Evolutionary conservation across 352 stramenopile species (phyloP).

Genomic region (Nothophytophthora sp.): DNA sequence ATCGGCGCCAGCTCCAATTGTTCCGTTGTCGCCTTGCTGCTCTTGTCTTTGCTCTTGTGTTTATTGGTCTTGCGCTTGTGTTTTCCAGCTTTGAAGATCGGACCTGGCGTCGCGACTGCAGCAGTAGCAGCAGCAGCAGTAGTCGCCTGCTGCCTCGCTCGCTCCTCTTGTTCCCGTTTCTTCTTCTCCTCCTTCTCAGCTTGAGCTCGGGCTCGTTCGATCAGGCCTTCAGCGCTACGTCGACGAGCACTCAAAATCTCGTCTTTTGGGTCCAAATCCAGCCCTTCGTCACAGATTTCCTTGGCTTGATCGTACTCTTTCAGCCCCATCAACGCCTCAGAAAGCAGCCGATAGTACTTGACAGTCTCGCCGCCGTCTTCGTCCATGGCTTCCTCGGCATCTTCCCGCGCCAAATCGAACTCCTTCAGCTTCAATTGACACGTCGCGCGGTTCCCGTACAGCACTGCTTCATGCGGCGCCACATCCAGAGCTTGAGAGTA

Average conservation of each 20-base stretch:
- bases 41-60: conserved; percentile 21
- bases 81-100: conserved; percentile 10
- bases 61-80: conserved; percentile 17
- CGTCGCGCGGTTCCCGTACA: conserved; percentile 36
- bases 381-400: conserved; percentile 37
- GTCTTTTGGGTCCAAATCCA: conserved; percentile 28
- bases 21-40: neutral
- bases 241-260: conserved; percentile 16
- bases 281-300: conserved; percentile 36
- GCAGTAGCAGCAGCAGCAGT: conserved; percentile 8
- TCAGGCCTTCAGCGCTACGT: conserved; percentile 12
- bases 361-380: conserved; percentile 24
- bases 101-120: neutral
- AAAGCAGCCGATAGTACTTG: conserved; percentile 41
- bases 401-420: conserved; percentile 29
- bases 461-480: conserved; percentile 23
- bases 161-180: conserved; percentile 14
- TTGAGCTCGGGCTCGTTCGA: conserved; percentile 12
- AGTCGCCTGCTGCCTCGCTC: conserved; percentile 14
- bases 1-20: conserved; percentile 28
- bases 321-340: conserved; percentile 34
- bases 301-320: conserved; percentile 33
- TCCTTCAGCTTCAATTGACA: conserved; percentile 30
- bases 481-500: conserved; percentile 32
- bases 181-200: conserved; percentile 36